Evolutionary conservation across 2,329 filamentous ascomycete species (phyloP), one percentile per base, ranked within the genome.

Genomic region (Ascochyta pisi): DNA sequence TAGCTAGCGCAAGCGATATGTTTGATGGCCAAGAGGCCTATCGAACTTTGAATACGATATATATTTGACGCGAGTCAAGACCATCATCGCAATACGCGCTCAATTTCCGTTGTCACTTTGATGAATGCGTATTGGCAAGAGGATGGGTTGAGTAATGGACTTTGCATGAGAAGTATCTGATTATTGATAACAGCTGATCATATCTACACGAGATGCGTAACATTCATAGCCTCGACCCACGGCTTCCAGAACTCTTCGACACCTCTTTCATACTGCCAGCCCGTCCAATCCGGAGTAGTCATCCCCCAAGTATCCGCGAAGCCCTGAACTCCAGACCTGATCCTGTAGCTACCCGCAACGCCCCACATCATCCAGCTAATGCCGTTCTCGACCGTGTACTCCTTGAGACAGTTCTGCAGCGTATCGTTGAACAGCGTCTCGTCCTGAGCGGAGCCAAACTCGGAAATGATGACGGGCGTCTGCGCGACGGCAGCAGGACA

Each of bases 311-410:
- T 80, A 64, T 83, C 81, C 5, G 68, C 65, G 6, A 82, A 66
- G 3, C 76, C 79, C 65, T 82, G 81, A 0, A 70, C 75, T 23
- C 81, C 81, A 6, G 73, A 75, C 13, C 80, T 66, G 38, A 80
- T 75, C 31, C 81, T 72, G 61, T 81, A 83, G 43, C 77, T 80
- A 0, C 81, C 81, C 0, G 81, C 81, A 40, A 83, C 66, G 44
- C 73, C 70, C 80, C 81, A 83, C 71, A 81, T 77, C 59, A 79
- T 78, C 81, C 81, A 83, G 66, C 78, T 79, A 26, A 83, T 71
- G 23, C 72, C 62, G 57, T 83, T 70, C 62, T 76, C 73, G 50
- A 75, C 65, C 15, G 81, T 81, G 66, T 76, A 83, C 15, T 77
- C 75, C 29, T 71, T 70, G 49, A 83, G 65, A 61, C 81, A 83